A percentile compares a stretch with the other conserved stretches of the same genome.
These are phyloP conservation scores for Adenanthera pavonina DNA, from an alignment of 306 rosid species.

Conservation along the genomic window DNA sequence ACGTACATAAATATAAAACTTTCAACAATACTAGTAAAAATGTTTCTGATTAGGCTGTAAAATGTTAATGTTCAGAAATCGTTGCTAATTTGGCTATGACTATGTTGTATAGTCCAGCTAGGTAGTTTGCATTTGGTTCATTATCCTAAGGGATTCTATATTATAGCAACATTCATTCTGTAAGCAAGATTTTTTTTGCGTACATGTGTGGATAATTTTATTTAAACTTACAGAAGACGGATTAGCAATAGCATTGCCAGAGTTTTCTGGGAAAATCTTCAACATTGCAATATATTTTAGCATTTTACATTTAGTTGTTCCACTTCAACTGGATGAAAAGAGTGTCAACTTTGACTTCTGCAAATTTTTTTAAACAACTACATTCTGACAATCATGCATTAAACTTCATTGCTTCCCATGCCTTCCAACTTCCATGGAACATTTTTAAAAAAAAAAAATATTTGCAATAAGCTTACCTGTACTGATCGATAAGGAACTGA, in stretches of 20 bases:
- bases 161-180: background rate
- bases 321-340: conserved; percentile 37
- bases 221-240: background rate
- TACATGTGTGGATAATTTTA: background rate
- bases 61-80: background rate
- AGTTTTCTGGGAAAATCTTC: conserved; percentile 26
- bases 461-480: conserved; percentile 57
- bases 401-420: conserved; percentile 18
- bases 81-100: conserved; percentile 7
- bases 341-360: conserved; percentile 12
- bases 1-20: background rate
- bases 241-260: conserved; percentile 6
- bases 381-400: conserved; percentile 17
- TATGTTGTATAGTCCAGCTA: background rate
- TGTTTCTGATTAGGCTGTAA: too few relatives aligned
- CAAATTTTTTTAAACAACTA: background rate
- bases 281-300: conserved; percentile 24
- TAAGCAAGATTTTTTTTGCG: background rate
- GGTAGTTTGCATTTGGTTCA: background rate
- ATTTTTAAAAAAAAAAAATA: background rate
- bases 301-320: conserved; percentile 16
- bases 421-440: conserved; percentile 10
- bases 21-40: background rate
- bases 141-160: background rate
- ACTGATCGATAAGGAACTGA: conserved; percentile 82